phyloP scores from a whole-genome alignment of 129 eudicot genomes.

The Centella asiatica region DNA sequence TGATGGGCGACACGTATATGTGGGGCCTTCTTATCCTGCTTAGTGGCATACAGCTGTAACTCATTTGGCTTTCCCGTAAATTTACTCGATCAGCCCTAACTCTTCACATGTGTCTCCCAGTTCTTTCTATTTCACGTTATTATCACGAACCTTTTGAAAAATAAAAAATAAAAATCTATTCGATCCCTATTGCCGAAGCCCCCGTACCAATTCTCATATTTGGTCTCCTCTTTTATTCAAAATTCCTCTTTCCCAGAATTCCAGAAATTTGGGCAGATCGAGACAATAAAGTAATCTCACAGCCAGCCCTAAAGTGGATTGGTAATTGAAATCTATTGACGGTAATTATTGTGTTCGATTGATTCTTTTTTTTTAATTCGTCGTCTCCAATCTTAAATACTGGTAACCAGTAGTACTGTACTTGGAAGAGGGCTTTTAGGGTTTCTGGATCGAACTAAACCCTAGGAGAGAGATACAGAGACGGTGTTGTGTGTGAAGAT shows the following conservation, averaged over 20 bases:
- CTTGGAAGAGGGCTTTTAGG: slow-evolving; percentile 17
- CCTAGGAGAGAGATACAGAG: slow-evolving; percentile 2
- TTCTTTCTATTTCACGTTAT: no score
- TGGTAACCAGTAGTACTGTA: neutral
- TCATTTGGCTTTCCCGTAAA: no score
- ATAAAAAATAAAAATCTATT: no score
- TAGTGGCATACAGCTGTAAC: no score
- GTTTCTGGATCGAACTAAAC: slow-evolving; percentile 24
- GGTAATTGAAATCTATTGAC: slow-evolving; percentile 12
- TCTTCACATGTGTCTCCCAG: no score
- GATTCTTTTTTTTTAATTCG: neutral
- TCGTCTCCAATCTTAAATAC: neutral
- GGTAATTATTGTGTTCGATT: neutral
- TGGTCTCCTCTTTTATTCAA: no score
- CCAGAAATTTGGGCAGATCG: neutral
- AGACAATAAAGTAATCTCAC: slow-evolving; percentile 8
- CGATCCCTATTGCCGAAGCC: neutral
- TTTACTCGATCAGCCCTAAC: no score
- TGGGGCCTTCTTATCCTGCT: no score
- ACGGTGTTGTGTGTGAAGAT: slow-evolving; percentile 31
- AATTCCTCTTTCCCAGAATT: no score
- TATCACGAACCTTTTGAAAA: neutral
- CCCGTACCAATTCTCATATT: no score
- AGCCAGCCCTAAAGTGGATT: neutral
- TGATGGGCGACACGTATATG: no score